Evolutionary conservation across 2,329 filamentous ascomycete species (phyloP), one percentile per base, ranked within the genome.

Genomic region (Hymenotorrendiella dingleyae): DNA sequence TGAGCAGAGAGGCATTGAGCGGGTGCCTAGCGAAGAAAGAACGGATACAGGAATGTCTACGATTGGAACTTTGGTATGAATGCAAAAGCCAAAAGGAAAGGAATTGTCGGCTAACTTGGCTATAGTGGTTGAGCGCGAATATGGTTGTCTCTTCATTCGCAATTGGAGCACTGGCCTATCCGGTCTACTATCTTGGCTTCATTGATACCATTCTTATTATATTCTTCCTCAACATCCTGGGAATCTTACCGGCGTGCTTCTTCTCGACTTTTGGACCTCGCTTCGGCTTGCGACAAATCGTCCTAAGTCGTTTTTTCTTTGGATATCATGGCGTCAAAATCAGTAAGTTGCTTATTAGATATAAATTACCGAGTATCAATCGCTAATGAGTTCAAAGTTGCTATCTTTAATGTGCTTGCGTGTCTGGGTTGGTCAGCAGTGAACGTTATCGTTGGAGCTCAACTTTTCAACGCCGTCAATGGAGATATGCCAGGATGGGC

Each of bases 251-350:
- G 0, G 84, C 87, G 12, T 83, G 78, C 58, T 87, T 82, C 64
- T 89, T 89, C 69, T 84, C 82, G 2, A 85, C 78, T 14, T 87
- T 89, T 57, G 85, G 86, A 3, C 81, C 86, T 3, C 67, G 68
- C 7, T 88, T 87, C 52, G 86, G 85, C 4, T 69, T 89, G 50
- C 77, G 86, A 42, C 86, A 89, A 59, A 88, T 90, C 80, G 82
- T 89, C 1, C 70, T 90, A n/a, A 80, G 82, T 9, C 72, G 85
- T 26, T 89, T 83, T 65, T 89, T 74, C 65, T 89, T 88, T 60
- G 85, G 85, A 7, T 86, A 77, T 64, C 80, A 76, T 52, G 74
- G 73, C n/a, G 78, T 80, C 23, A 84, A 84, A 62, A 62, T 86
- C 52, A 76, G 79, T 82, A 65, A 62, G 72, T 67, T 12, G 32